Conservation (phyloP, 2,329 filamentous ascomycete species). For the Microsporum ferrugineum region DNA sequence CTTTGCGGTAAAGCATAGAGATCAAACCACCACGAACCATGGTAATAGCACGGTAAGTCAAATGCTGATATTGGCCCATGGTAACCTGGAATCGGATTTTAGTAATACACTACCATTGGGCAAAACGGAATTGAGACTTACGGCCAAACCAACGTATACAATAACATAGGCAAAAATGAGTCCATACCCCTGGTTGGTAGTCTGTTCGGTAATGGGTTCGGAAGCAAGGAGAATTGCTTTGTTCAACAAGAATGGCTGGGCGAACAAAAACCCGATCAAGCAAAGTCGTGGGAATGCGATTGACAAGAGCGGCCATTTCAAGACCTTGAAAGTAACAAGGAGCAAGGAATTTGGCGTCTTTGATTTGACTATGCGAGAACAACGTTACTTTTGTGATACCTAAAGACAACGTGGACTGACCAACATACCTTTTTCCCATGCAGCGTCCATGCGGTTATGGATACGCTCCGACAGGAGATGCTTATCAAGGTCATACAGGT, state of each 20-base stretch:
- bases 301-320: slow-evolving; percentile 26
- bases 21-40: slow-evolving; percentile 35
- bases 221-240: slow-evolving; percentile 26
- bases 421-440: slow-evolving; percentile 31
- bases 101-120: not conserved
- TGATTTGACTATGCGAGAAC: slow-evolving; percentile 16
- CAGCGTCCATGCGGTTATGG: slow-evolving; percentile 26
- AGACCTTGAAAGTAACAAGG: slow-evolving; percentile 21
- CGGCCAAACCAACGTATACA: slow-evolving; percentile 33
- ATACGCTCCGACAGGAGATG: slow-evolving; percentile 33
- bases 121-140: slow-evolving; percentile 17
- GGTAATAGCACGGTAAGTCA: slow-evolving; percentile 33
- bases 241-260: slow-evolving; percentile 30
- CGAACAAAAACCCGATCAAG: slow-evolving; percentile 29
- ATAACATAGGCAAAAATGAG: slow-evolving; percentile 35
- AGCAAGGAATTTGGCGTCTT: slow-evolving; percentile 24
- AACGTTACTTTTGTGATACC: not conserved
- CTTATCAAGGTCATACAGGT: slow-evolving; percentile 38
- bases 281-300: slow-evolving; percentile 25
- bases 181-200: slow-evolving; percentile 31
- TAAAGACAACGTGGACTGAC: slow-evolving; percentile 5
- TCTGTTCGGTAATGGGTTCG: slow-evolving; percentile 19
- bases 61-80: slow-evolving; percentile 33
- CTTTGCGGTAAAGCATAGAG: slow-evolving; percentile 42
- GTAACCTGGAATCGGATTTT: slow-evolving; percentile 20